phyloP scores from a whole-genome alignment of 1,284 basidiomycete species.

The Malassezia globosa region DNA sequence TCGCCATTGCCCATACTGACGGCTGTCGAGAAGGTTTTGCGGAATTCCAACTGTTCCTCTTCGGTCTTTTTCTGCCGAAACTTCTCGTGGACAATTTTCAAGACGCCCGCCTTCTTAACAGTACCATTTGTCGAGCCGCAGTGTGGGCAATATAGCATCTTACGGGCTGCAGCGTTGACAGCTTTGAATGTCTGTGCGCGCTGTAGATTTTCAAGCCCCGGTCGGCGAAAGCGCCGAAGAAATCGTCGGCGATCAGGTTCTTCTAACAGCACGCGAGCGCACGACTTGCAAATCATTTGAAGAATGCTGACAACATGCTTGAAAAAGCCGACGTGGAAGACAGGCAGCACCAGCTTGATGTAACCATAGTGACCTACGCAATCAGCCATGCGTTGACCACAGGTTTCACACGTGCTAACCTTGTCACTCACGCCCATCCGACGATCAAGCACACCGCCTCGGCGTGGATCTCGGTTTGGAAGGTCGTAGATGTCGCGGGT shows the following conservation, averaged over 20 bases:
- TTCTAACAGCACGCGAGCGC: constrained; percentile 82
- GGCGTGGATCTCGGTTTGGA: constrained; percentile 33
- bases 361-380: constrained; percentile 91
- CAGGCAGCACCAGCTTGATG: constrained; percentile 67
- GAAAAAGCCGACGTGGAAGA: constrained; percentile 95
- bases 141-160: constrained; percentile 82
- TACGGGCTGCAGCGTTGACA: constrained; percentile 79
- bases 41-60: constrained; percentile 77
- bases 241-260: constrained; percentile 73
- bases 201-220: constrained; percentile 84
- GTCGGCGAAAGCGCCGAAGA: constrained; percentile 76
- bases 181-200: constrained; percentile 73
- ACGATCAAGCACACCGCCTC: constrained; percentile 42
- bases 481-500: constrained; percentile 42
- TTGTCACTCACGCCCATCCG: constrained; percentile 78
- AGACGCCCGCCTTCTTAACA: constrained; percentile 86
- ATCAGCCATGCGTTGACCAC: constrained; percentile 78
- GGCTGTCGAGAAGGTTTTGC: constrained; percentile 69
- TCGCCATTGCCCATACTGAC: constrained; percentile 72
- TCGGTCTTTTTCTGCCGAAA: constrained; percentile 89
- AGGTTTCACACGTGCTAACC: constrained; percentile 82
- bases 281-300: constrained; percentile 67
- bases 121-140: constrained; percentile 87
- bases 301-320: constrained; percentile 85
- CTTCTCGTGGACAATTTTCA: constrained; percentile 97